Evolutionary conservation across 2,329 filamentous ascomycete genomes (phyloP).

Genomic region (Truncatella angustata): DNA sequence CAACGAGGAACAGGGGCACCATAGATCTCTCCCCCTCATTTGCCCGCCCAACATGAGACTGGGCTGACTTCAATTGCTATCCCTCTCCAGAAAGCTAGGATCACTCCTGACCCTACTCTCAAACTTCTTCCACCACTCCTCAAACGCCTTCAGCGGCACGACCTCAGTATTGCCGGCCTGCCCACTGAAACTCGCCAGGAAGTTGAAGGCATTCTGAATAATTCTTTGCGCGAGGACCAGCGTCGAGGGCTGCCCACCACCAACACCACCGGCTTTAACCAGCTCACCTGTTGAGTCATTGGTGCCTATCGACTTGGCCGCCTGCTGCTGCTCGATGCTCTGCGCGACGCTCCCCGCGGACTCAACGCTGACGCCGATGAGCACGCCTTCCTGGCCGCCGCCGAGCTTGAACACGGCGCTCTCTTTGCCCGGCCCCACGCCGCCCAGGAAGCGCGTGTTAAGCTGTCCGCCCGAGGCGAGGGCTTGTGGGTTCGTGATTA

Average conservation of each 20-base stretch:
- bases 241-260: conserved; percentile 50
- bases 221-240: conserved; percentile 85
- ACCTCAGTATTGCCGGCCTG: conserved; percentile 71
- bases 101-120: conserved; percentile 82
- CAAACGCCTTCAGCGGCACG: conserved; percentile 90
- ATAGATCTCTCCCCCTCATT: too few species aligned
- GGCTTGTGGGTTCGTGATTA: conserved; percentile 50
- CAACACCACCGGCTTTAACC: conserved; percentile 19
- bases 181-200: conserved; percentile 81
- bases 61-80: neutral
- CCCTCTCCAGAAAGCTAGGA: conserved; percentile 82
- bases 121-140: conserved; percentile 98
- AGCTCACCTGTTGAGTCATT: conserved; percentile 10
- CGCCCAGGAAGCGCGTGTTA: conserved; percentile 83
- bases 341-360: conserved; percentile 67
- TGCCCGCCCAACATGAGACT: too few species aligned
- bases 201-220: conserved; percentile 97
- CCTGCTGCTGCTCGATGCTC: conserved; percentile 51
- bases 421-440: conserved; percentile 85
- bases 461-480: conserved; percentile 39
- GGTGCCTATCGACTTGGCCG: conserved; percentile 18
- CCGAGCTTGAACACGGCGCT: conserved; percentile 85
- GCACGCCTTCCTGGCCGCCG: conserved; percentile 42
- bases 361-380: conserved; percentile 82
- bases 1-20: neutral